A percentile compares a stretch with the other conserved stretches of the same genome.
These are phyloP conservation scores for Flaveria robusta DNA, from an alignment of 129 eudicot species.

Conservation along the genomic window DNA sequence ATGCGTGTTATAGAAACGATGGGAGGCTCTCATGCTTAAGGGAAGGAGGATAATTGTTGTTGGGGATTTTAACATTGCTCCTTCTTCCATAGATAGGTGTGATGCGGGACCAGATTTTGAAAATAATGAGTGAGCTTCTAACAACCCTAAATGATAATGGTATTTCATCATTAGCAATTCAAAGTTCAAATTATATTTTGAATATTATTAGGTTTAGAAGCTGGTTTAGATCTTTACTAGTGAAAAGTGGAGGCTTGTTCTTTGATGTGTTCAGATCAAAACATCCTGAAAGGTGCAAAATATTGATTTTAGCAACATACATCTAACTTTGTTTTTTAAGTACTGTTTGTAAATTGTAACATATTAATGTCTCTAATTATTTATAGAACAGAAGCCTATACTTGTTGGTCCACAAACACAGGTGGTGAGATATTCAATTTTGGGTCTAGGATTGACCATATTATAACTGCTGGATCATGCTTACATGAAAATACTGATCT, in stretches of 20 bases:
- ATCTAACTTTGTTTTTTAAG: neutral
- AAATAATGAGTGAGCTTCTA: constrained; percentile 79
- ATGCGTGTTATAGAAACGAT: constrained; percentile 77
- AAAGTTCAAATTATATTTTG: neutral
- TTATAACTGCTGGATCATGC: constrained; percentile 75
- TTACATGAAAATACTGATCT: constrained; percentile 54
- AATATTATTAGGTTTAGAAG: constrained; percentile 69
- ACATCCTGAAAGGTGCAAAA: constrained; percentile 84
- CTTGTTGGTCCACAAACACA: constrained; percentile 84
- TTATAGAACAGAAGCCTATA: constrained; percentile 81
- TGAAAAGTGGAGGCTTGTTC: constrained; percentile 75
- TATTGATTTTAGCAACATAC: neutral
- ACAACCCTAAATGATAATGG: neutral
- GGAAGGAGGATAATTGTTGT: constrained; percentile 80
- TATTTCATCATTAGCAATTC: constrained; percentile 3
- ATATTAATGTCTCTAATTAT: constrained; percentile 13
- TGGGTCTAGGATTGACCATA: constrained; percentile 95
- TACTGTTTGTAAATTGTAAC: constrained; percentile 8
- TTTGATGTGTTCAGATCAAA: constrained; percentile 81
- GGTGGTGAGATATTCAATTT: constrained; percentile 91
- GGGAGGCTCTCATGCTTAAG: constrained; percentile 72
- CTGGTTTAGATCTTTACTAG: constrained; percentile 91
- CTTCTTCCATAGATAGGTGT: constrained; percentile 90
- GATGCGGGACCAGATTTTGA: constrained; percentile 97
- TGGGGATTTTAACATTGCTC: constrained; percentile 96